phyloP scores from a whole-genome alignment of 176 grass and related monocot genomes.

The Canna indica region DNA sequence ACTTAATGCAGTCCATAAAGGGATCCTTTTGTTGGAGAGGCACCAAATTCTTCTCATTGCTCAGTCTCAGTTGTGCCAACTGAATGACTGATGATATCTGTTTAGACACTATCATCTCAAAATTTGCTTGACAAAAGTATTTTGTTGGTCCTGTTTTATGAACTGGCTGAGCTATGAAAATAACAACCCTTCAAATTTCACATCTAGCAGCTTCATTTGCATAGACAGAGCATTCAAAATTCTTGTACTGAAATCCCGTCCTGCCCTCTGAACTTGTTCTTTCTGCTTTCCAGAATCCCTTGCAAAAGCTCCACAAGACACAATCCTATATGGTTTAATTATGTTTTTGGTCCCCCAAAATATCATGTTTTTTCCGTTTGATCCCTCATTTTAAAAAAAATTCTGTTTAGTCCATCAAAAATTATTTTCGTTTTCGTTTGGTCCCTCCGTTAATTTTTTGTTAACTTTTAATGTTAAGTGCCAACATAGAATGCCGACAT shows the following conservation, averaged over 20 bases:
- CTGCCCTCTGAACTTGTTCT: neutral
- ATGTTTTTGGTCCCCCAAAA: too few species aligned
- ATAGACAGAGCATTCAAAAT: neutral
- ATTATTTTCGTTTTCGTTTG: too few species aligned
- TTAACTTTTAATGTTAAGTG: too few species aligned
- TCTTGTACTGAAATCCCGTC: neutral
- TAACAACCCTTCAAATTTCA: neutral
- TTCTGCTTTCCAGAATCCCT: neutral
- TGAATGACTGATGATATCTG: too few species aligned
- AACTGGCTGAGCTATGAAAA: neutral
- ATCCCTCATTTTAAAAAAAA: too few species aligned
- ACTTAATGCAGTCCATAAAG: neutral
- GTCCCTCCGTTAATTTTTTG: too few species aligned
- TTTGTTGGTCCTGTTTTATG: neutral
- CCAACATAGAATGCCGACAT: too few species aligned
- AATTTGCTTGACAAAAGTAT: neutral
- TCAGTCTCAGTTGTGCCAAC: too few species aligned
- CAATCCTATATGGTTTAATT: too few species aligned
- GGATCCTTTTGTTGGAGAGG: neutral
- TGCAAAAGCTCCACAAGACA: neutral
- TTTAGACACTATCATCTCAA: neutral
- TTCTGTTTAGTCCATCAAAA: too few species aligned
- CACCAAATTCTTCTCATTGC: too few species aligned
- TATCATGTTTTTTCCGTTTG: too few species aligned
- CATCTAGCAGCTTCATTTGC: neutral